A percentile compares a stretch with the other conserved stretches of the same genome.
Evolutionary conservation across 169 alveolate species (phyloP).

Genomic region (Perkinsus chesapeaki): DNA sequence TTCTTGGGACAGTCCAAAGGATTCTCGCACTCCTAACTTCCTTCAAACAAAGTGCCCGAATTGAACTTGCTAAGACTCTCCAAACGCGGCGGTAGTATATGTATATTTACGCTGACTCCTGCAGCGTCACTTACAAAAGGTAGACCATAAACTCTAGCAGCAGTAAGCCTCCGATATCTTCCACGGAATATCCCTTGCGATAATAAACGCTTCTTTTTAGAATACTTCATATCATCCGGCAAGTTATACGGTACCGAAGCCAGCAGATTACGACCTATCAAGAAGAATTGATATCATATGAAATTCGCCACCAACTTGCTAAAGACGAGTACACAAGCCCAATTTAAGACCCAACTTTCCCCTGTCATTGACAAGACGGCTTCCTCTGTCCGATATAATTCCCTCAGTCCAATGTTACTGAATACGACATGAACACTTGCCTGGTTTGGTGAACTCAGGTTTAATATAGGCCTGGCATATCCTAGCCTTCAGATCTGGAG

Average conservation of each 20-base stretch:
- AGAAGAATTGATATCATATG: no score
- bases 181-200: background rate
- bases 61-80: no score
- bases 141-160: background rate
- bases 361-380: no score
- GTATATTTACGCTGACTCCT: no score
- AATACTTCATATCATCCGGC: background rate
- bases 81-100: no score
- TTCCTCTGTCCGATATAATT: no score
- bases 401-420: background rate
- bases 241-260: background rate
- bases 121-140: background rate
- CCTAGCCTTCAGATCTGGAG: constrained; percentile 22
- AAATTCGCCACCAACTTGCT: background rate
- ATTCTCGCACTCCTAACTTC: no score
- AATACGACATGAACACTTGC: constrained; percentile 8
- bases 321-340: no score
- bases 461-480: constrained; percentile 23
- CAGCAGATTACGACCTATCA: background rate
- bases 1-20: no score
- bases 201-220: background rate
- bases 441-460: constrained; percentile 17
- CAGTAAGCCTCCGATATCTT: background rate
- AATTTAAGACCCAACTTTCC: no score
- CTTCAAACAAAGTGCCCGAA: no score